Percentiles rank a stretch among this genome's conserved stretches.
Evolutionary conservation across 179 eudicot species (phyloP).

Genomic region (Beta macrorhiza): DNA sequence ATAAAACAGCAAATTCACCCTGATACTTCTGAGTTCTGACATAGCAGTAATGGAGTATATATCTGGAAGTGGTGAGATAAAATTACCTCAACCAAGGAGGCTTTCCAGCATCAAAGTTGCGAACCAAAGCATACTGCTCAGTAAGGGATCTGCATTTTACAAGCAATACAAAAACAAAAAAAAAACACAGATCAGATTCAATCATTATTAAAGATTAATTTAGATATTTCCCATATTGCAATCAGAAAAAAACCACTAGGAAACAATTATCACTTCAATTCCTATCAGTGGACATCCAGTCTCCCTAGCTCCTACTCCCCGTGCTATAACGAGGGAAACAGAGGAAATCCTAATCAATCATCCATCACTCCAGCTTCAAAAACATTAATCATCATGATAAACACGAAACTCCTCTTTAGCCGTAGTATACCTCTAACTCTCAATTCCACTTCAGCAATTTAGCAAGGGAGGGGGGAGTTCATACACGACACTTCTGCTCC

Average conservation of each 20-base stretch:
- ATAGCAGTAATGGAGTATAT: neutral
- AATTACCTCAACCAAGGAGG: constrained; percentile 24
- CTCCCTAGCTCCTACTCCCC: no score
- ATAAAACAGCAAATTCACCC: neutral
- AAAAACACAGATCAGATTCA: neutral
- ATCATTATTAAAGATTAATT: neutral
- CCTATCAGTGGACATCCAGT: no score
- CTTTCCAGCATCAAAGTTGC: neutral
- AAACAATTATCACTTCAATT: neutral
- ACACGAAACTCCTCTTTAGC: neutral
- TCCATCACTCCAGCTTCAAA: neutral
- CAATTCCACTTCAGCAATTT: neutral
- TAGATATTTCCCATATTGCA: neutral
- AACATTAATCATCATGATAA: neutral
- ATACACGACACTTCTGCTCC: neutral
- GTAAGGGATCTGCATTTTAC: constrained; percentile 10
- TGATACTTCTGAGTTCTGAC: neutral
- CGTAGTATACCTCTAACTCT: neutral
- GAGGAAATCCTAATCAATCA: neutral
- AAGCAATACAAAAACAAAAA: neutral
- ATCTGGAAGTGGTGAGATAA: constrained; percentile 3
- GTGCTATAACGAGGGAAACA: neutral
- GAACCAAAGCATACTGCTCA: constrained; percentile 4
- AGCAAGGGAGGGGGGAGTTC: neutral
- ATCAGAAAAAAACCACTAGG: neutral